Percentiles rank a stretch among this genome's conserved stretches.
phyloP scores from a whole-genome alignment of 495 filamentous ascomycete species.

The Penicillium samsonianum region DNA sequence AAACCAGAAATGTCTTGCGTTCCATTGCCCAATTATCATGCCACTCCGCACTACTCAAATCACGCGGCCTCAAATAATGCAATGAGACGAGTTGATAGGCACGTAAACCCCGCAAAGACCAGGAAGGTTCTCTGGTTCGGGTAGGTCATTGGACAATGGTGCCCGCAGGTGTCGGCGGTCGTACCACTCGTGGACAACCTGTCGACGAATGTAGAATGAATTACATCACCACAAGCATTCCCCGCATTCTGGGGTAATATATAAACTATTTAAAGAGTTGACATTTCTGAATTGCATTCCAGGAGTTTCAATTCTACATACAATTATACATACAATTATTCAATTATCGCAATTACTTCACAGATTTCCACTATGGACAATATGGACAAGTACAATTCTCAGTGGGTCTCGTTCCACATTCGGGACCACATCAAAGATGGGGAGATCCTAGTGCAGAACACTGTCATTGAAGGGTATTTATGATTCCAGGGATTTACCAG shows the following conservation, averaged over 20 bases:
- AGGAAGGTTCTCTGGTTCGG: background rate
- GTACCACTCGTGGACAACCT: background rate
- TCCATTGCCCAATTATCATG: conserved; percentile 2
- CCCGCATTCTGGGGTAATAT: conserved; percentile 6
- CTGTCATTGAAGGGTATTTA: conserved; percentile 38
- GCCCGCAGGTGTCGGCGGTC: background rate
- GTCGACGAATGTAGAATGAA: background rate
- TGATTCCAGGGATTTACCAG: background rate
- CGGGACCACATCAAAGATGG: conserved; percentile 38
- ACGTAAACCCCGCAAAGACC: background rate
- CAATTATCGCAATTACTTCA: background rate
- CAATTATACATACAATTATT: background rate
- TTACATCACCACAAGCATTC: conserved; percentile 10
- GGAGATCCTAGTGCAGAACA: conserved; percentile 34
- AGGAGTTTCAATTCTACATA: background rate
- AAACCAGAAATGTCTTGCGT: background rate
- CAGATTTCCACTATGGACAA: conserved; percentile 16
- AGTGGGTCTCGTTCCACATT: conserved; percentile 44
- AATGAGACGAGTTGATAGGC: background rate
- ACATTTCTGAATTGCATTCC: background rate
- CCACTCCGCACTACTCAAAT: background rate
- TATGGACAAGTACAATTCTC: conserved; percentile 32
- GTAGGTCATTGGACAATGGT: background rate
- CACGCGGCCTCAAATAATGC: background rate
- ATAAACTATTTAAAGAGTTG: background rate